Evolutionary conservation across 805 yeast genomes (phyloP).

Genomic region (Hanseniaspora clermontiae): DNA sequence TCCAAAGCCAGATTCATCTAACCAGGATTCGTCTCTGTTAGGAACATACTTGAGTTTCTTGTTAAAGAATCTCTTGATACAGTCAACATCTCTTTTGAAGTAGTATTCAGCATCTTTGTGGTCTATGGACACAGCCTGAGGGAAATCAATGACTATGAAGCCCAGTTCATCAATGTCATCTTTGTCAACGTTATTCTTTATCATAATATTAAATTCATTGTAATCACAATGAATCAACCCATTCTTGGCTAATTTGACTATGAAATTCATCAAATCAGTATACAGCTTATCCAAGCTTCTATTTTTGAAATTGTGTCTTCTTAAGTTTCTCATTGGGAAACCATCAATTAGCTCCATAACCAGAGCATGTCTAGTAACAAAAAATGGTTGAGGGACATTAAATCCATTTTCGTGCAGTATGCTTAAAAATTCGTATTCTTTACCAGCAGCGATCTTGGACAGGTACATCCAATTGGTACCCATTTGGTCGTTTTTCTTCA

Average conservation of each 20-base stretch:
- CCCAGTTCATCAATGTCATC: slow-evolving; percentile 40
- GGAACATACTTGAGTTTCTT: slow-evolving; percentile 69
- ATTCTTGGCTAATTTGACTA: slow-evolving; percentile 67
- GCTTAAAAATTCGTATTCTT: slow-evolving; percentile 81
- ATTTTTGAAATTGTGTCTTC: slow-evolving; percentile 37
- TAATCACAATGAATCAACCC: slow-evolving; percentile 96
- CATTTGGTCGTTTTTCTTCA: slow-evolving; percentile 43
- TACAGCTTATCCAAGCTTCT: slow-evolving; percentile 59
- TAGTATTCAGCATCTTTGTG: slow-evolving; percentile 80
- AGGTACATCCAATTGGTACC: slow-evolving; percentile 87
- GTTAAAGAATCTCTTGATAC: slow-evolving; percentile 71
- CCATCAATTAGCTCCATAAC: slow-evolving; percentile 87
- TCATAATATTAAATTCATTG: slow-evolving; percentile 90
- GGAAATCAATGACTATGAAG: slow-evolving; percentile 91
- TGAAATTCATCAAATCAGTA: slow-evolving; percentile 74
- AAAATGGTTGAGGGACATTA: slow-evolving; percentile 77
- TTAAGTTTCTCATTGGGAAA: slow-evolving; percentile 74
- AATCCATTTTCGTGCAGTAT: slow-evolving; percentile 64
- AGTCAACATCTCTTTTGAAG: slow-evolving; percentile 85
- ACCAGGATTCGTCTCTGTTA: slow-evolving; percentile 50
- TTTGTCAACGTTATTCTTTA: slow-evolving; percentile 41
- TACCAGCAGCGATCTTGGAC: slow-evolving; percentile 79
- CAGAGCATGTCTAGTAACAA: slow-evolving; percentile 80
- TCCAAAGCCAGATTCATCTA: slow-evolving; percentile 69
- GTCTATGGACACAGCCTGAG: slow-evolving; percentile 89